Evolutionary conservation across 306 rosid species (phyloP), one percentile per base, ranked within the genome.

Genomic region (Glycine tomentella): DNA sequence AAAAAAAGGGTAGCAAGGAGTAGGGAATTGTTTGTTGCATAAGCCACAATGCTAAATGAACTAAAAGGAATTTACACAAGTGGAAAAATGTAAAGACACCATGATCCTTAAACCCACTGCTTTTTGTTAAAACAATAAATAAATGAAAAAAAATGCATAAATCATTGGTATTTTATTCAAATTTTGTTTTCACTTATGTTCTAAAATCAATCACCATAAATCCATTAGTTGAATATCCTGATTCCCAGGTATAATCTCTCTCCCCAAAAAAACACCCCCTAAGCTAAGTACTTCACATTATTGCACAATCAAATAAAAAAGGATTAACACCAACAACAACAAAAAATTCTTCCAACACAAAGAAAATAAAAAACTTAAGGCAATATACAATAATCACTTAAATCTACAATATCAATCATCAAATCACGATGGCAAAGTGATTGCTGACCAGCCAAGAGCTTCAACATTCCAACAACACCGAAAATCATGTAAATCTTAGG

Each of bases 391-490:
- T 49, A 49, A 55, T 49, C 76, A 74, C 40, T 36, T 36, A 36
- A 36, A 25, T 25, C 40, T 36, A 36, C 40, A 3, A 3, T 36
- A 36, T 79, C 69, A 64, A 75, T 15, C 68, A 46, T 38, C 75
- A 79, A 71, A 86, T 63, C 50, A 45, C 3, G 5, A 33, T 33
- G 56, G 72, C 45, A 52, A 62, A 64, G 64, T 64, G 83, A 84
- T 78, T 44, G 76, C 84, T 87, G 83, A 93, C 98, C 97, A 79
- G 94, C 92, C 85, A 93, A 57, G 42, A 95, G 98, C 91, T 87
- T 95, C 66, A 95, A 84, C 86, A 93, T 87, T 74, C 99, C 99
- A 75, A 89, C 88, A 7, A 95, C 89, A 66, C 99, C 98, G 17
- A 87, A 95, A 75, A 95, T 89, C 0, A 93, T 88, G 78, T 46